phyloP scores from a whole-genome alignment of 441 rosid genomes.

The Lepidium campestre region DNA sequence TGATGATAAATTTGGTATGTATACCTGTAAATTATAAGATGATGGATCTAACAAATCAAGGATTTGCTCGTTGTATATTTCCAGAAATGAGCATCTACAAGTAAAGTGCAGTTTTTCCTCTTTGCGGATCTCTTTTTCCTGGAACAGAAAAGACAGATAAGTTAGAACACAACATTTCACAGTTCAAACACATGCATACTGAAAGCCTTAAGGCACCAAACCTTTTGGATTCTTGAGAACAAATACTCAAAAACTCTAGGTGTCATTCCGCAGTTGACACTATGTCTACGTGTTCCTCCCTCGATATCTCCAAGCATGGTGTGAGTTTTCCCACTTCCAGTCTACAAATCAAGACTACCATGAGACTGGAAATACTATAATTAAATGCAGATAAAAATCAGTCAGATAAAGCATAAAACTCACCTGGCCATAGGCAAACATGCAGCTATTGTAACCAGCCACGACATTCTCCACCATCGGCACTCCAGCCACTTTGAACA shows the following conservation, averaged over 20 bases:
- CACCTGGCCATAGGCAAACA: slow-evolving; percentile 99
- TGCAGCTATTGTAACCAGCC: slow-evolving; percentile 96
- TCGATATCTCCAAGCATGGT: slow-evolving; percentile 99
- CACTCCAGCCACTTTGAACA: slow-evolving; percentile 90
- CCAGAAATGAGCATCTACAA: slow-evolving; percentile 94
- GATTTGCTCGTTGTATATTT: slow-evolving; percentile 96
- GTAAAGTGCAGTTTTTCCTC: slow-evolving; percentile 75
- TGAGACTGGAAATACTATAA: not conserved
- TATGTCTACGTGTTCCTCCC: slow-evolving; percentile 88
- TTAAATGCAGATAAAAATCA: not conserved
- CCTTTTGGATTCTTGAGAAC: slow-evolving; percentile 95
- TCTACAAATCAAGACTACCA: slow-evolving; percentile 39
- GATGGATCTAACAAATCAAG: slow-evolving; percentile 95
- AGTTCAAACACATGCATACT: not conserved
- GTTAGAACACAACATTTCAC: not conserved
- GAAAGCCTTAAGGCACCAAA: not conserved
- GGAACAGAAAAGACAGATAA: slow-evolving; percentile 25
- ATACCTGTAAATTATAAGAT: slow-evolving; percentile 79
- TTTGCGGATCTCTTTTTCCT: slow-evolving; percentile 85
- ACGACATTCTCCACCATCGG: slow-evolving; percentile 98
- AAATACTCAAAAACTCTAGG: slow-evolving; percentile 92
- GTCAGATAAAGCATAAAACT: slow-evolving; percentile 19
- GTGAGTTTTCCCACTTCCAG: slow-evolving; percentile 99
- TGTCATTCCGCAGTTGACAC: slow-evolving; percentile 94
- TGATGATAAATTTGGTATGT: not conserved